Conservation (phyloP, 2,329 filamentous ascomycete genomes). For the Dactylella cylindrospora region DNA sequence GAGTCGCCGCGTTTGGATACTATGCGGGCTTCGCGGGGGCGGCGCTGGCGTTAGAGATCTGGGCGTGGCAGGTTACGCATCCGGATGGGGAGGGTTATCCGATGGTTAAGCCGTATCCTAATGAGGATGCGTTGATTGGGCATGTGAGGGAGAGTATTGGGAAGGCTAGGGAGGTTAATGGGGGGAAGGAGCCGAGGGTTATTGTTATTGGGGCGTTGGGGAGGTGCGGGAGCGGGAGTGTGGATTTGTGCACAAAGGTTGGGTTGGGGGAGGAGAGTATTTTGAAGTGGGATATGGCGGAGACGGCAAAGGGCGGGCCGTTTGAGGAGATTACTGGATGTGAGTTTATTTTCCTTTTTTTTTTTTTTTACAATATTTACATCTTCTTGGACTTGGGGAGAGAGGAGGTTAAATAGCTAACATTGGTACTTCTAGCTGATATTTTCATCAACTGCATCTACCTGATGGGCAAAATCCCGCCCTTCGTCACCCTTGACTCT, state of each 20-base stretch:
- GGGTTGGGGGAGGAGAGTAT: conserved; percentile 72
- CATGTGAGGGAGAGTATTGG: conserved; percentile 73
- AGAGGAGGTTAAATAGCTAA: conserved; percentile 13
- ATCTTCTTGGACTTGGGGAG: conserved; percentile 10
- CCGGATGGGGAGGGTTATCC: conserved; percentile 58
- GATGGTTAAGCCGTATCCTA: conserved; percentile 63
- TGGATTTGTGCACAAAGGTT: conserved; percentile 73
- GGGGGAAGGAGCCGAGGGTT: conserved; percentile 68
- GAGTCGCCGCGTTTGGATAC: conserved; percentile 71
- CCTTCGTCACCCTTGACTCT: conserved; percentile 73
- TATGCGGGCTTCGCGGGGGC: conserved; percentile 75
- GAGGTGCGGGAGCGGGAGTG: conserved; percentile 80
- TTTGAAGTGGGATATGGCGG: conserved; percentile 73
- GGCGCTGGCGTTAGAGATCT: conserved; percentile 74
- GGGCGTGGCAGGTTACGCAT: conserved; percentile 78
- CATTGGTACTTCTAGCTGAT: conserved; percentile 53
- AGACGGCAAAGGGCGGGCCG: conserved; percentile 74
- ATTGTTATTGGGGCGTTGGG: conserved; percentile 84
- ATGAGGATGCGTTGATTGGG: conserved; percentile 70
- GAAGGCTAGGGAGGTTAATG: conserved; percentile 64
- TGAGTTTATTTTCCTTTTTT: conserved; percentile 54
- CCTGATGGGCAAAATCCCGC: conserved; percentile 73
- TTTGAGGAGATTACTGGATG: conserved; percentile 73
- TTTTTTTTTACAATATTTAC: neutral
- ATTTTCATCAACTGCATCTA: conserved; percentile 91